Base-by-base conservation (phyloP, 2,329 filamentous ascomycete species). In the Cyclaneusma minus region DNA sequence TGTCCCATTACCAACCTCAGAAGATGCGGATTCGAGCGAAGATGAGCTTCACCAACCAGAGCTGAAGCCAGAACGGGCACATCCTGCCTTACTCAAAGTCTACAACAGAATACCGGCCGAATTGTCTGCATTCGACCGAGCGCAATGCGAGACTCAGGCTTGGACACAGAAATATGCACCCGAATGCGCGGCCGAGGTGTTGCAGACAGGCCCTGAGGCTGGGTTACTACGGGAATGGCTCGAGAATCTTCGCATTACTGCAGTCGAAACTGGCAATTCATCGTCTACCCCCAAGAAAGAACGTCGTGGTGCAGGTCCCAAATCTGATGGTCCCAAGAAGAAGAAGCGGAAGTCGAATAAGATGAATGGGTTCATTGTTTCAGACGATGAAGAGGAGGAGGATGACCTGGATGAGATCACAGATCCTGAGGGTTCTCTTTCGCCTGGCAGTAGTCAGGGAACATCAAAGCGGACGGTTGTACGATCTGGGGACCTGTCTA, bases 121-220 rank as follows among this genome's bases (percentile, higher is more conserved):
- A 0, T 57, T 85, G 8, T 85, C 80, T 4, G 73, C 85, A 1
- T 94, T 85, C 42, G 89, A 98, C 46, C 65, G 56, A 34, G 79
- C 74, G 6, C 64, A 63, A 25, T 92, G 79, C 39, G 87, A 95
- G 43, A 60, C 58, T 2, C 52, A 64, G 15, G 52, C 69, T 6
- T 98, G 89, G 89, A 49, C 62, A 2, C 75, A 87, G 21, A 94
- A 95, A 43, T 93, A 95, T 51, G 69, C 79, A 0, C 89, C 89
- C 0, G 52, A 49, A 14, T 58, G 53, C 18, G 72, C 82, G 3
- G 56, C 57, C 4, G 71, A 87, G 31, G 73, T 95, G 1, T 57
- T 98, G 7, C 85, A 94, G 42, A 48, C 58, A 10, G 76, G 78
- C 3, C 64, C 58, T 22, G 82, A 94, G 47, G 70, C 71, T 2